Conservation (phyloP, 495 filamentous ascomycete species). For the Cryomyces antarcticus region DNA sequence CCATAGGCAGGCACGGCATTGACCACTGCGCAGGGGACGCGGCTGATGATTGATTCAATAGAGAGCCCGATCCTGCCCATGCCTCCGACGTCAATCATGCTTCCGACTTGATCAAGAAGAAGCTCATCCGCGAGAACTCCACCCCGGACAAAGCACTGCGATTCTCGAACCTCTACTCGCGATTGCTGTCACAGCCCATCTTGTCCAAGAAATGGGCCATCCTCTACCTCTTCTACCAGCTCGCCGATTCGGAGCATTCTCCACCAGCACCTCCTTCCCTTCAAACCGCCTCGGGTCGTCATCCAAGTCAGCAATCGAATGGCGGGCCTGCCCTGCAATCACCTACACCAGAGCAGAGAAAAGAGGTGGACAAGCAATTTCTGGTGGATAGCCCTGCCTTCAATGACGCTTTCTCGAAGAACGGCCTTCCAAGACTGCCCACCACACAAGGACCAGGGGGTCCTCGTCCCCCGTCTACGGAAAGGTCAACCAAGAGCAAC, state of each 20-base stretch:
- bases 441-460: constrained; percentile 11
- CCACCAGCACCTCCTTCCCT: background rate
- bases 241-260: constrained; percentile 26
- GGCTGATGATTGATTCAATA: background rate
- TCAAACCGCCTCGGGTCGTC: background rate
- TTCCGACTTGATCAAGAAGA: constrained; percentile 74
- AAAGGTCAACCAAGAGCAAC: constrained; percentile 32
- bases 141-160: constrained; percentile 68
- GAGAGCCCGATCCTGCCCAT: constrained; percentile 14
- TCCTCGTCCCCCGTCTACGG: background rate
- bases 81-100: constrained; percentile 66
- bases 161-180: constrained; percentile 75
- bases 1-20: constrained; percentile 3
- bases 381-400: constrained; percentile 15
- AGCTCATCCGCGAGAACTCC: constrained; percentile 45
- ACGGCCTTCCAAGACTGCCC: constrained; percentile 27
- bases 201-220: constrained; percentile 93
- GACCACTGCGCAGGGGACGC: too few relatives aligned
- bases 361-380: background rate
- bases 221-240: constrained; percentile 67
- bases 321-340: background rate
- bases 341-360: background rate
- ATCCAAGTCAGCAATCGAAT: constrained; percentile 5
- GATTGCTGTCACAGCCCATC: constrained; percentile 72
- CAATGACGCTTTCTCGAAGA: constrained; percentile 33